Percentiles rank a stretch among this genome's conserved stretches.
Evolutionary conservation across 2,329 filamentous ascomycete species (phyloP).

Genomic region (Clonostachys sp.): DNA sequence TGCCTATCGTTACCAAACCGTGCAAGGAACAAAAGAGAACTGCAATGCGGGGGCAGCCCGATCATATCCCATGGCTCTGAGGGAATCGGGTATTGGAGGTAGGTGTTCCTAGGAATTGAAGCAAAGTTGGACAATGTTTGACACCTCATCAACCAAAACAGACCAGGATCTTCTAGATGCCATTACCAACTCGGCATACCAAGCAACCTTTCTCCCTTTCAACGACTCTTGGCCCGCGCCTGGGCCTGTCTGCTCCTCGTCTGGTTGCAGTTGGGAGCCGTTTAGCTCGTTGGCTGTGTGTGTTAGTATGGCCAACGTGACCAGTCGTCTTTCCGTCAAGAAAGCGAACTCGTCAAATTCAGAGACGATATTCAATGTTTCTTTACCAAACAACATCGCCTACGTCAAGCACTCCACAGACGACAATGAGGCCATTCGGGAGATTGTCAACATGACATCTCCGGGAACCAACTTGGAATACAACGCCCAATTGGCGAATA

Average conservation of each 20-base stretch:
- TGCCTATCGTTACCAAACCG: slow-evolving; percentile 1
- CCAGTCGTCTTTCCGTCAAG: not conserved
- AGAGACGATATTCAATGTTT: not conserved
- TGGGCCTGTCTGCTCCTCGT: slow-evolving; percentile 1
- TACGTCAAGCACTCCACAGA: not conserved
- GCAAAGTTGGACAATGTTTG: too few relatives aligned
- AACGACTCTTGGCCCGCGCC: slow-evolving; percentile 1
- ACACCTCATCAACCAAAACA: not conserved
- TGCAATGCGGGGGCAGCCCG: not conserved
- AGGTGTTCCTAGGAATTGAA: too few relatives aligned
- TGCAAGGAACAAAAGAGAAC: not conserved
- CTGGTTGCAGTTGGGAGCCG: slow-evolving; percentile 1
- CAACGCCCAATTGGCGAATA: not conserved
- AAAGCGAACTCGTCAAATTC: not conserved
- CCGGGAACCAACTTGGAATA: not conserved
- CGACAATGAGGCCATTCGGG: not conserved
- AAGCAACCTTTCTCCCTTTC: slow-evolving; percentile 2
- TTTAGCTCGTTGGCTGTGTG: slow-evolving; percentile 3
- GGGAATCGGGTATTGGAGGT: too few relatives aligned
- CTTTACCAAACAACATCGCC: not conserved
- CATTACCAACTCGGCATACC: slow-evolving; percentile 1
- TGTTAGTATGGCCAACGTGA: slow-evolving; percentile 2
- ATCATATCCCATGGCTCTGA: too few relatives aligned
- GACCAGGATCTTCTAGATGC: not conserved
- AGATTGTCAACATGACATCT: slow-evolving; percentile 2